These are phyloP conservation scores for Prunus mongolica DNA, from an alignment of 306 rosid genomes.

Conservation along the genomic window DNA sequence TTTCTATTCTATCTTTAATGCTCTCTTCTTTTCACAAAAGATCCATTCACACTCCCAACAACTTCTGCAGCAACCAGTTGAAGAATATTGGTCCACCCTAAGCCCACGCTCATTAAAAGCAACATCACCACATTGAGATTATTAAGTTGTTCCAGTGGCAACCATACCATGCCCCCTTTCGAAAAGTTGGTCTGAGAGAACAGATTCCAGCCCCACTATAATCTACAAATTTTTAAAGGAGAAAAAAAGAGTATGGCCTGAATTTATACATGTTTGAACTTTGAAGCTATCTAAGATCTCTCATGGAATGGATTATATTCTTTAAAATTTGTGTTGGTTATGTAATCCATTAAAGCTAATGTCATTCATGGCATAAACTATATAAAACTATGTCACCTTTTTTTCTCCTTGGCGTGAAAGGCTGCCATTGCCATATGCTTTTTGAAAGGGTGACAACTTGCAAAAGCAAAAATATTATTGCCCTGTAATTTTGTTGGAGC, in stretches of 20 bases:
- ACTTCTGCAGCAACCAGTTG: slow-evolving; percentile 33
- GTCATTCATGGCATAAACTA: slow-evolving; percentile 6
- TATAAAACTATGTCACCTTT: slow-evolving; percentile 19
- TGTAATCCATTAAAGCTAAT: neutral
- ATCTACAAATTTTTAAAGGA: neutral
- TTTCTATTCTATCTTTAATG: slow-evolving; percentile 28
- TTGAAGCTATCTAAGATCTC: neutral
- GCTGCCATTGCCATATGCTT: slow-evolving; percentile 63
- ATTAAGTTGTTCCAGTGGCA: slow-evolving; percentile 16
- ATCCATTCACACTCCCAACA: slow-evolving; percentile 54
- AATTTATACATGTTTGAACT: neutral
- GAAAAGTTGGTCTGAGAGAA: slow-evolving; percentile 35
- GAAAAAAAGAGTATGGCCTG: neutral
- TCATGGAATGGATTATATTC: neutral
- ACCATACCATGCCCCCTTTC: slow-evolving; percentile 24
- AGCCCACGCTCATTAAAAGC: slow-evolving; percentile 18
- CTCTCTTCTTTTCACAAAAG: slow-evolving; percentile 75
- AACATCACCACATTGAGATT: slow-evolving; percentile 19
- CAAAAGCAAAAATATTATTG: slow-evolving; percentile 6
- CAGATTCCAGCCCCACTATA: slow-evolving; percentile 29
- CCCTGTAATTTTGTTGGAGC: neutral
- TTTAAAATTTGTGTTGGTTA: neutral
- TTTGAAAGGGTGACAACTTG: slow-evolving; percentile 33
- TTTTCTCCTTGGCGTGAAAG: slow-evolving; percentile 34
- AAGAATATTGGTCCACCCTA: slow-evolving; percentile 47